Base-by-base conservation (phyloP, 1,284 basidiomycete species). In the Sporisorium sorghi region DNA sequence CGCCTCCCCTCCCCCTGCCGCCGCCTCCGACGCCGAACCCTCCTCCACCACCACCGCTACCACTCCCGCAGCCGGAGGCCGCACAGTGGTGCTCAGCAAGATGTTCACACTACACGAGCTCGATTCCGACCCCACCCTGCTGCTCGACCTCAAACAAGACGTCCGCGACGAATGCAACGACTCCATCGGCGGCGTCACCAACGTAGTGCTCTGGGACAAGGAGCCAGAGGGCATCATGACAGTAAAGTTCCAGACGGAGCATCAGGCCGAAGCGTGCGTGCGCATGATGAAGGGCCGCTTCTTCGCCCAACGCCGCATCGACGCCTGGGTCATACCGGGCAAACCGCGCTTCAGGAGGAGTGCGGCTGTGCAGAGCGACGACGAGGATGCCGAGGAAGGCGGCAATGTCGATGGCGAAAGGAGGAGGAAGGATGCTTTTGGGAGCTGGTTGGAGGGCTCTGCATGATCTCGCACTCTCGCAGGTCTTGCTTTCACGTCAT, bases 191-290 rank as follows among this genome's bases (percentile, higher is more conserved):
- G 90, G 93, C 73, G 96, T 99, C 2, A 99, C 95, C 1, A 97
- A 94, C 79, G 93, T 98, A 0, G 90, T 93, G n/a, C 85, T 99
- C 32, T 99, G 96, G 84, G 96, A 99, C 86, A 94, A 91, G 86
- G 97, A 99, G 84, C 87, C 90, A 23, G 94, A 97, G 42, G 97
- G 97, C 2, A 87, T 99, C 60, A 97, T 99, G 89, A 96, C 94
- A 0, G 91, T 99, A 71, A 96, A 96, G 78, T 99, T 98, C 87
- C 90, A 90, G 64, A 93, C 96, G 73, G 88, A 91, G 6, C 80
- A 93, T 3, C 90, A 93, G 57, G 96, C 96, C 0, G 90, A 93
- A 83, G 93, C 93, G 5, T 99, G 96, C 80, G 87, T 98, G 12
- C 67, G 92, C 90, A 97, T 92, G 90, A 98, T 98, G 94, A 90